A percentile compares a stretch with the other conserved stretches of the same genome.
phyloP scores from a whole-genome alignment of 352 stramenopile species.

The Pythium scleroteichum region DNA sequence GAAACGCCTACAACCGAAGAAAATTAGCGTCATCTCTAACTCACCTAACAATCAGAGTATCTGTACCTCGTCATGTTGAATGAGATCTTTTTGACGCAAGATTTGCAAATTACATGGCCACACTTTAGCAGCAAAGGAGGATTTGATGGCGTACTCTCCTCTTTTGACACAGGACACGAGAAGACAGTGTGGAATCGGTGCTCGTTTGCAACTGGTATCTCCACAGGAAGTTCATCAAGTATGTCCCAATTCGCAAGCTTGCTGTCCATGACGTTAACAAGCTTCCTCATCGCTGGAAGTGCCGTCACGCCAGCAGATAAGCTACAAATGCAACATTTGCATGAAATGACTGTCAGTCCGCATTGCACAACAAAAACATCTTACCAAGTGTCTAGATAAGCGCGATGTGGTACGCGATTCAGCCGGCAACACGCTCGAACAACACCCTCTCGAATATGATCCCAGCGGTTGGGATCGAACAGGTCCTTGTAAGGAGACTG shows the following conservation, averaged over 20 bases:
- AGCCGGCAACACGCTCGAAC: conserved; percentile 76
- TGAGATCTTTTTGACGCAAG: conserved; percentile 81
- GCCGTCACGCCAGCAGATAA: conserved; percentile 70
- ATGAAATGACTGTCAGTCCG: too few species aligned
- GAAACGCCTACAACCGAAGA: conserved; percentile 52
- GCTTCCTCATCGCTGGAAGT: conserved; percentile 76
- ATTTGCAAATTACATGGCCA: conserved; percentile 81
- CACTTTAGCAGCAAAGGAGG: conserved; percentile 87
- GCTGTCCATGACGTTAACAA: conserved; percentile 75
- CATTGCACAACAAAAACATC: not conserved
- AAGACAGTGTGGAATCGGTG: conserved; percentile 88
- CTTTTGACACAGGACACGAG: conserved; percentile 84
- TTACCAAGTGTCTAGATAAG: conserved; percentile 78
- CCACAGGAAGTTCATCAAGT: conserved; percentile 77
- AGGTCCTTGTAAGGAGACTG: conserved; percentile 83
- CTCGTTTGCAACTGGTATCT: conserved; percentile 79
- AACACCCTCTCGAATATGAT: conserved; percentile 67
- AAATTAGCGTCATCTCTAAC: not conserved
- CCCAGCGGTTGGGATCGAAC: conserved; percentile 67
- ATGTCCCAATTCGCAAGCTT: conserved; percentile 75
- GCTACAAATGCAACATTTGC: too few species aligned
- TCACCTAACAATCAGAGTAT: conserved; percentile 2
- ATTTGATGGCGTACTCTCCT: conserved; percentile 83
- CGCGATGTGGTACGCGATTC: conserved; percentile 63
- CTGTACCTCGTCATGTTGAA: conserved; percentile 75